Percentiles rank a stretch among this genome's conserved stretches.
Evolutionary conservation across 441 rosid genomes (phyloP).

Genomic region (Adansonia madagascariensis): DNA sequence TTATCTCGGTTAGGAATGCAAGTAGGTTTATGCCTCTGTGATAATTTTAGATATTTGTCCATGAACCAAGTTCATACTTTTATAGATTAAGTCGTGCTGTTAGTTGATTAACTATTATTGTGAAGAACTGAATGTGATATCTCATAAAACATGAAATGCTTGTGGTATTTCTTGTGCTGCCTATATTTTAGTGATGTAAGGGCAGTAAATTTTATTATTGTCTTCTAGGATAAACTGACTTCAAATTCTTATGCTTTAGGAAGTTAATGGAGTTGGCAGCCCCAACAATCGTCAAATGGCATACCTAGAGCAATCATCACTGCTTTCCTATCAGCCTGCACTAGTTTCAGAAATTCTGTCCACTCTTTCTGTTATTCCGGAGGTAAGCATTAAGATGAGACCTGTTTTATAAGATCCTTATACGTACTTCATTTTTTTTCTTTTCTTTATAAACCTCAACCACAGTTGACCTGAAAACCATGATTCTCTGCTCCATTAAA

Average conservation of each 20-base stretch:
- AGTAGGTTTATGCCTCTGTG: not conserved
- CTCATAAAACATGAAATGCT: conserved; percentile 3
- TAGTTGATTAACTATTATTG: conserved; percentile 12
- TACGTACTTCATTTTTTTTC: not conserved
- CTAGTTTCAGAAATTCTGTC: conserved; percentile 70
- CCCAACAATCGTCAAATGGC: conserved; percentile 37
- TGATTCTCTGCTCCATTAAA: not conserved
- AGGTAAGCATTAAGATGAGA: conserved; percentile 49
- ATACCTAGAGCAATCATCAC: conserved; percentile 45
- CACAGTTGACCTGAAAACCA: not conserved
- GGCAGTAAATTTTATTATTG: conserved; percentile 9
- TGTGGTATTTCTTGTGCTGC: not conserved
- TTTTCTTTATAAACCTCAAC: conserved; percentile 4
- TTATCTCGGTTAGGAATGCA: not conserved
- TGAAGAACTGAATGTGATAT: not conserved
- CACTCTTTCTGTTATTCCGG: conserved; percentile 70
- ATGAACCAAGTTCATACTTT: not conserved
- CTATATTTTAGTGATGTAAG: not conserved
- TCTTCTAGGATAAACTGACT: conserved; percentile 15
- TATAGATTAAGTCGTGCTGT: not conserved
- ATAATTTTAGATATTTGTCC: not conserved
- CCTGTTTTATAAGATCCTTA: conserved; percentile 10
- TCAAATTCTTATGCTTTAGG: conserved; percentile 44
- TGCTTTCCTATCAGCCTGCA: conserved; percentile 50
- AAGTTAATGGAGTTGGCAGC: conserved; percentile 33